These are phyloP conservation scores for Inga oerstediana DNA, from an alignment of 306 rosid genomes.

Conservation along the genomic window DNA sequence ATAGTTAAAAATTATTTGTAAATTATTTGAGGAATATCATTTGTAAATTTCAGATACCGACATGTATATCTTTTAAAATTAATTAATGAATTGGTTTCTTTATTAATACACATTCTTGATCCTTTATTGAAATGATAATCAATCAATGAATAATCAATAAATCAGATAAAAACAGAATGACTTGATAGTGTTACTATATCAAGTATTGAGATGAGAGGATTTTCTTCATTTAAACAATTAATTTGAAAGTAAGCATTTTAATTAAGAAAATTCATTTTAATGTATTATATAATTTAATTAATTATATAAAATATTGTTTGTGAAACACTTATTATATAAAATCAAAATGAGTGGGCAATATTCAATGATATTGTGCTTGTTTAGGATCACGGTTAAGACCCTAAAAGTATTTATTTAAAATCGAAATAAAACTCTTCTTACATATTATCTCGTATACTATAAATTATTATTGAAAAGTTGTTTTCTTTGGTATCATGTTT, in stretches of 20 bases:
- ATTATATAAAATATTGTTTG: not conserved
- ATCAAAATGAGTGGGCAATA: not conserved
- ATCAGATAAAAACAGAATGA: not conserved
- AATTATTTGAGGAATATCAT: not conserved
- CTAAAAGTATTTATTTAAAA: no score
- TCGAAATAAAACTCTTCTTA: no score
- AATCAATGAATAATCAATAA: not conserved
- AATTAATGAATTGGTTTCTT: not conserved
- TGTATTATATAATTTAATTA: not conserved
- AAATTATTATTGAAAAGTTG: no score
- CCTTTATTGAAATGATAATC: not conserved
- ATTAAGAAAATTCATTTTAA: not conserved
- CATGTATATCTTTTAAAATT: not conserved
- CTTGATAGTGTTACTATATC: not conserved
- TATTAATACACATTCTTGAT: not conserved
- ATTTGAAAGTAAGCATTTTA: not conserved
- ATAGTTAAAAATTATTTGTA: not conserved
- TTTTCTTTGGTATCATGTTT: no score
- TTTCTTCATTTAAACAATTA: not conserved
- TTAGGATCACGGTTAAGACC: no score
- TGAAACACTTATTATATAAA: not conserved
- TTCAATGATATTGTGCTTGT: not conserved
- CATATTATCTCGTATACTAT: no score
- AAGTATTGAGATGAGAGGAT: not conserved
- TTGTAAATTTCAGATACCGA: not conserved